A percentile compares a stretch with the other conserved stretches of the same genome.
These are phyloP conservation scores for Cercospora sesami DNA, from an alignment of 2,329 filamentous ascomycete genomes.

Conservation along the genomic window DNA sequence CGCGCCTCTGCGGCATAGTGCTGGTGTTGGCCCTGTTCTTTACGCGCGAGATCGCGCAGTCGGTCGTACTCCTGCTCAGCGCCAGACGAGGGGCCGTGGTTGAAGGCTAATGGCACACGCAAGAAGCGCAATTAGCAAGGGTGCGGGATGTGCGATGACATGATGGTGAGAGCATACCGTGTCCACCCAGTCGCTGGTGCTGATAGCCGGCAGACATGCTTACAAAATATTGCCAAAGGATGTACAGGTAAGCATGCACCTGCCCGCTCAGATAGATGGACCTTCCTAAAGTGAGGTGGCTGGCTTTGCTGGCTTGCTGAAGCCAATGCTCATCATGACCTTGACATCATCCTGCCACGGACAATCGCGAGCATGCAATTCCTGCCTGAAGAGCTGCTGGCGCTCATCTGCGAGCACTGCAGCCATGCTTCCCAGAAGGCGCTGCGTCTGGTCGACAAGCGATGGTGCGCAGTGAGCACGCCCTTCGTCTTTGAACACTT, in stretches of 20 bases:
- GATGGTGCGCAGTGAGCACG: conserved; percentile 24
- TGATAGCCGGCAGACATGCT: conserved; percentile 23
- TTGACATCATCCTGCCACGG: not conserved
- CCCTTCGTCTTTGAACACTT: conserved; percentile 30
- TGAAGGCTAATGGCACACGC: conserved; percentile 63
- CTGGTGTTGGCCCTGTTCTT: conserved; percentile 75
- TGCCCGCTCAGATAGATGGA: not conserved
- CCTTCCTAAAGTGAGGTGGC: not conserved
- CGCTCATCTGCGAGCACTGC: conserved; percentile 28
- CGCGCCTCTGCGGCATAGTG: conserved; percentile 67
- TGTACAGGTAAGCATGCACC: not conserved
- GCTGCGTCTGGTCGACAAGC: conserved; percentile 28
- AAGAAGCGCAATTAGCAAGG: conserved; percentile 11
- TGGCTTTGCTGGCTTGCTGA: conserved; percentile 5
- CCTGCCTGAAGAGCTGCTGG: conserved; percentile 30
- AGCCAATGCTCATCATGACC: not conserved
- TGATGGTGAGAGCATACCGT: conserved; percentile 19
- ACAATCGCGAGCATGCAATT: not conserved
- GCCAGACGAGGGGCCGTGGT: conserved; percentile 65
- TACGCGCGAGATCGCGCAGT: conserved; percentile 76
- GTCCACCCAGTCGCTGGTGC: conserved; percentile 25
- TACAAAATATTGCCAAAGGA: not conserved
- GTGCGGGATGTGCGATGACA: conserved; percentile 14
- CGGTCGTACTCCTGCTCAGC: conserved; percentile 89
- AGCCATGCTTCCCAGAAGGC: conserved; percentile 27